Evolutionary conservation across 1,284 basidiomycete species (phyloP).

Genomic region (Tilletia walkeri): DNA sequence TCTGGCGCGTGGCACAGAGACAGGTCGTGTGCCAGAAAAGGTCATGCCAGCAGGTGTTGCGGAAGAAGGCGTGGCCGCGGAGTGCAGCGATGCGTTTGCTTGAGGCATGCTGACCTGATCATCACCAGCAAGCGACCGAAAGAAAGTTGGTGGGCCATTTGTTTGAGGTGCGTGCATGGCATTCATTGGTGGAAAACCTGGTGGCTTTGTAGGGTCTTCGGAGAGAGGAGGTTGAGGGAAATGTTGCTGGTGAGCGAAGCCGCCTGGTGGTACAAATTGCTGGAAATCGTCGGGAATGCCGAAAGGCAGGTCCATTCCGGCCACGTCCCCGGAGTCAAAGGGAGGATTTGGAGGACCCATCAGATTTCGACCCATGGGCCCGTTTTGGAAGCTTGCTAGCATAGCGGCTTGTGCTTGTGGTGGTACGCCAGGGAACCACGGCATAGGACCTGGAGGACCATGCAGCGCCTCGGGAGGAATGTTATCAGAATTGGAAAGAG

Average conservation of each 20-base stretch:
- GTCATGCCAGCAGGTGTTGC: not conserved
- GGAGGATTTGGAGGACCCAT: constrained; percentile 68
- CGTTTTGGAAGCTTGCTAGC: constrained; percentile 14
- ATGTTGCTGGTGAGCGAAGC: constrained; percentile 23
- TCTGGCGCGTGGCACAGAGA: constrained; percentile 58
- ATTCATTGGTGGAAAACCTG: constrained; percentile 23
- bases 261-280: not conserved
- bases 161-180: constrained; percentile 28
- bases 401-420: constrained; percentile 4
- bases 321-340: not conserved
- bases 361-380: constrained; percentile 63
- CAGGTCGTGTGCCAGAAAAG: not conserved
- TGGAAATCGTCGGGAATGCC: constrained; percentile 64
- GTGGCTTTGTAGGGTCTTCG: constrained; percentile 27
- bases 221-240: constrained; percentile 28
- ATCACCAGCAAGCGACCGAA: not conserved
- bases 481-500: not conserved
- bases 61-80: not conserved
- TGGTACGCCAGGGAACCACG: constrained; percentile 5
- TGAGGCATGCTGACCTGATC: not conserved
- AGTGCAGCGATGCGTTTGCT: not conserved
- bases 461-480: not conserved
- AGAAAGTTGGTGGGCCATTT: constrained; percentile 26
- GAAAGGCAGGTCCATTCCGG: constrained; percentile 61
- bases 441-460: not conserved